phyloP scores from a whole-genome alignment of 2,329 filamentous ascomycete species.

The Penicillium olsonii region DNA sequence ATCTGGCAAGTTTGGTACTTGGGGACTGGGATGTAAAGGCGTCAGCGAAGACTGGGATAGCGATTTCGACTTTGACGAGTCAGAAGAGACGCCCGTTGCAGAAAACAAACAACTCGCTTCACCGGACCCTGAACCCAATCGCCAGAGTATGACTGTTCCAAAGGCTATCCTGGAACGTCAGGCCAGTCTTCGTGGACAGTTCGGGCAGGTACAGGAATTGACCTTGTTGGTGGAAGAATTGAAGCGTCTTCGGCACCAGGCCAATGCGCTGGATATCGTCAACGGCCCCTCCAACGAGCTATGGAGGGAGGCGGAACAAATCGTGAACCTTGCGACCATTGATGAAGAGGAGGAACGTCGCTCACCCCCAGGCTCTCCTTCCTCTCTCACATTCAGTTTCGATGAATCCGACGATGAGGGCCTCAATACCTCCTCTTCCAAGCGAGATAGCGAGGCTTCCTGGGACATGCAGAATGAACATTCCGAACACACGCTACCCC shows the following conservation, averaged over 20 bases:
- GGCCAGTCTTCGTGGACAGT: constrained; percentile 65
- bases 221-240: constrained; percentile 66
- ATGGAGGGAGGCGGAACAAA: constrained; percentile 67
- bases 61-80: constrained; percentile 66
- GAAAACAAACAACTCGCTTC: constrained; percentile 43
- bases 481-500: constrained; percentile 28
- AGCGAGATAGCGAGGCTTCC: constrained; percentile 33
- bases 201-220: constrained; percentile 64
- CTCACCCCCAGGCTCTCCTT: constrained; percentile 54
- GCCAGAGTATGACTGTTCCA: constrained; percentile 54
- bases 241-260: constrained; percentile 61
- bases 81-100: constrained; percentile 44
- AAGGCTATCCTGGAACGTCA: constrained; percentile 65
- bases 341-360: constrained; percentile 60
- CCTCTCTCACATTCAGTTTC: constrained; percentile 60
- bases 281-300: constrained; percentile 55
- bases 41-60: constrained; percentile 70
- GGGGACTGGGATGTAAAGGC: constrained; percentile 66
- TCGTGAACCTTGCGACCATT: constrained; percentile 66
- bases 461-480: constrained; percentile 31
- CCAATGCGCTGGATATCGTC: constrained; percentile 55
- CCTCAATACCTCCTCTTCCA: constrained; percentile 32
- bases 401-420: constrained; percentile 59
- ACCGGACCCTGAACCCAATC: constrained; percentile 19
- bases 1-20: constrained; percentile 63